These are phyloP conservation scores for Citrus sp. DNA, from an alignment of 345 rosid species.

Conservation along the genomic window DNA sequence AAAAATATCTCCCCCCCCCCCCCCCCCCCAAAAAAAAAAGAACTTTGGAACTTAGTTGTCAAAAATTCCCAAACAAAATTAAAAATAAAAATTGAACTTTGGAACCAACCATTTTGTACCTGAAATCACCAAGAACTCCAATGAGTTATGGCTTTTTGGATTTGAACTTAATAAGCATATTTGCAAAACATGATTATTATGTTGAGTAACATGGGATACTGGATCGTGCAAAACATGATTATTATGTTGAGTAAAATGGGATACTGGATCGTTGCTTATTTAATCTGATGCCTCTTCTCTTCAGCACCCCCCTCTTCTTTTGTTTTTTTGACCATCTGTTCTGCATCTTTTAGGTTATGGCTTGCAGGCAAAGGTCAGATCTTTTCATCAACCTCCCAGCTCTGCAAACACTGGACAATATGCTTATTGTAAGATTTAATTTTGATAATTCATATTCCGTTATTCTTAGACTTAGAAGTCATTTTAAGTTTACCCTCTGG, in stretches of 20 bases:
- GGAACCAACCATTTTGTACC: neutral
- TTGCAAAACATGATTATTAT: neutral
- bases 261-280: neutral
- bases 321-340: neutral
- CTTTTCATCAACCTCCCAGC: slow-evolving; percentile 87
- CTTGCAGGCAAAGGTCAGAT: slow-evolving; percentile 89
- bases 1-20: neutral
- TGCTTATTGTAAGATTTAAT: slow-evolving; percentile 77
- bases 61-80: neutral
- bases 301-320: neutral
- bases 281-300: neutral
- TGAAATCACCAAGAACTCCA: neutral
- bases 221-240: neutral
- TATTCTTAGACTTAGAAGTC: neutral
- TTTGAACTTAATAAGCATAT: neutral
- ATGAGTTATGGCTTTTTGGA: neutral
- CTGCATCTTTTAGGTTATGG: slow-evolving; percentile 60
- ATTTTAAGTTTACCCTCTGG: neutral
- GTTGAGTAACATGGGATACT: neutral
- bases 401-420: slow-evolving; percentile 76
- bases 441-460: neutral
- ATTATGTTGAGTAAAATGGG: neutral
- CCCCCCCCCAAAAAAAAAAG: too few species aligned
- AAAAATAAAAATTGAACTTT: neutral
- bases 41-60: neutral